A percentile compares a stretch with the other conserved stretches of the same genome.
Evolutionary conservation across 176 grass and related monocot genomes (phyloP).

Genomic region (Thinopyrum elongatum): DNA sequence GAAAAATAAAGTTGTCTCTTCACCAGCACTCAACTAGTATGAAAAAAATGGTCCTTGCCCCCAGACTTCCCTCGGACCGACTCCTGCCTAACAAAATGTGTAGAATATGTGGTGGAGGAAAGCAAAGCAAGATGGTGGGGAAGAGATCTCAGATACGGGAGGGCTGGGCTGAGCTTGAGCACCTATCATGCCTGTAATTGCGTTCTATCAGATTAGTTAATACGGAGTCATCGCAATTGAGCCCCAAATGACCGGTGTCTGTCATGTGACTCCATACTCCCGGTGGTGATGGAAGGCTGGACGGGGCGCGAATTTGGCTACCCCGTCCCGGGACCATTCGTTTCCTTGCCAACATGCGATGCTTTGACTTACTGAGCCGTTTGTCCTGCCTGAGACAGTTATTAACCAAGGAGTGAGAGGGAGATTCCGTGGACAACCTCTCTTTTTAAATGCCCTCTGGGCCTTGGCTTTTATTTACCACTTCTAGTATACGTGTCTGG

Average conservation of each 20-base stretch:
- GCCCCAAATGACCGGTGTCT: not conserved
- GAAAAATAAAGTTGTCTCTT: not conserved
- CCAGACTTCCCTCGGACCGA: constrained; percentile 34
- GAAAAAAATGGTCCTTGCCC: constrained; percentile 22
- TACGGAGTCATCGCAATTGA: not conserved
- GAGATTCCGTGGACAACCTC: not conserved
- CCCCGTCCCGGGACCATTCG: not conserved
- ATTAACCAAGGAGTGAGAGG: not conserved
- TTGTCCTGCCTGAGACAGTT: not conserved
- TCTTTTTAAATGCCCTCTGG: not conserved
- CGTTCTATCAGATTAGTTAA: not conserved
- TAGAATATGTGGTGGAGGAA: not conserved
- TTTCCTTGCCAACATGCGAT: not conserved
- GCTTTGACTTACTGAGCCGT: not conserved
- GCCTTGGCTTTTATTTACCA: no score
- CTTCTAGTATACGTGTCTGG: no score
- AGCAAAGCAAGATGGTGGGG: not conserved
- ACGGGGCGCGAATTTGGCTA: not conserved
- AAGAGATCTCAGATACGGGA: not conserved
- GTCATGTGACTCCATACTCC: not conserved
- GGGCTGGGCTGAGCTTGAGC: no score
- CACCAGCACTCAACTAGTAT: constrained; percentile 4
- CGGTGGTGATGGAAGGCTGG: not conserved
- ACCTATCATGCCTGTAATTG: not conserved
- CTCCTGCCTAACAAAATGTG: constrained; percentile 24